Conservation (phyloP, 441 rosid genomes). For the Gossypium trilobum region DNA sequence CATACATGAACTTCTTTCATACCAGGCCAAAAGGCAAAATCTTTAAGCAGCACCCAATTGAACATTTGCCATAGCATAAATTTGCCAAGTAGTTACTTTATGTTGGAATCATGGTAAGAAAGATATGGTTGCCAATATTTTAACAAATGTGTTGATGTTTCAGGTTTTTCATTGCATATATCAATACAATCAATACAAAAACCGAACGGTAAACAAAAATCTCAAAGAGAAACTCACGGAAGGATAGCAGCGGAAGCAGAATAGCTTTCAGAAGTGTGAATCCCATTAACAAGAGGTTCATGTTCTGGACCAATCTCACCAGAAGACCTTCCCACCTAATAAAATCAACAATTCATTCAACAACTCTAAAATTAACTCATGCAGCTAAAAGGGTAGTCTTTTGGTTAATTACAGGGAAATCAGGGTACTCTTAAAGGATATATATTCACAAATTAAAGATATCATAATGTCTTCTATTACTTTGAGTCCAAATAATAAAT, state of each 20-base stretch:
- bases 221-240: constrained; percentile 44
- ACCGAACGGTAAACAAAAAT: background rate
- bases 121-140: background rate
- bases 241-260: constrained; percentile 50
- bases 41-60: background rate
- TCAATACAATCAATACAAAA: background rate
- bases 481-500: background rate
- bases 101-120: background rate
- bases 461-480: background rate
- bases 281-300: constrained; percentile 59
- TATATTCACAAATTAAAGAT: background rate
- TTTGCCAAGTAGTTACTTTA: background rate
- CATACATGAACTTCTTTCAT: background rate
- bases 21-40: background rate
- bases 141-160: background rate
- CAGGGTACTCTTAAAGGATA: background rate
- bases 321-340: constrained; percentile 53
- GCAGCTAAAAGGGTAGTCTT: background rate
- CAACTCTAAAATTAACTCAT: background rate
- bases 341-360: constrained; percentile 10
- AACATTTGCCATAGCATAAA: background rate
- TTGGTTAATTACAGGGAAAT: background rate
- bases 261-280: constrained; percentile 41
- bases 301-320: constrained; percentile 47
- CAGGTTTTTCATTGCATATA: background rate